Evolutionary conservation across 2,329 filamentous ascomycete genomes (phyloP).

Genomic region (Exophiala sp.): DNA sequence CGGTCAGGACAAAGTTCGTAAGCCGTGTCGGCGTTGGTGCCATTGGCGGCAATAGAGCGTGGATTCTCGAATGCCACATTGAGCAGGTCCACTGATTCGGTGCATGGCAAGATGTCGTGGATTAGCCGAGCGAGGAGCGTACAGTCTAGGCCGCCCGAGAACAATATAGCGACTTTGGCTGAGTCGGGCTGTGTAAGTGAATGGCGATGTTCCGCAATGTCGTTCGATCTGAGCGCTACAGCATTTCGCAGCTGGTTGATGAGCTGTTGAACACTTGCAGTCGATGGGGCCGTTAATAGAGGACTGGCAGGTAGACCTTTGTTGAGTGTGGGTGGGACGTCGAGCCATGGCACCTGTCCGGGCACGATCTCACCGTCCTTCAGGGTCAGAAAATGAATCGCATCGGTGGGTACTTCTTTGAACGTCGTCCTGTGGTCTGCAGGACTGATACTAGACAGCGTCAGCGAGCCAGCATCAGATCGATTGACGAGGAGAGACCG

Average conservation of each 20-base stretch:
- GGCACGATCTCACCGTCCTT: background rate
- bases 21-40: constrained; percentile 43
- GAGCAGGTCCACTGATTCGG: constrained; percentile 76
- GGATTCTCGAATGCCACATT: constrained; percentile 98
- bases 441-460: constrained; percentile 69
- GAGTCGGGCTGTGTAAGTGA: constrained; percentile 21
- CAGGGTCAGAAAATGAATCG: constrained; percentile 62
- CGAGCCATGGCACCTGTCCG: constrained; percentile 15
- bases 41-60: constrained; percentile 57
- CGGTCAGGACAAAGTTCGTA: constrained; percentile 90
- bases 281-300: constrained; percentile 8
- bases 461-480: constrained; percentile 45
- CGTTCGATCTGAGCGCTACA: constrained; percentile 19
- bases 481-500: constrained; percentile 64
- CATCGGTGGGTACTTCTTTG: constrained; percentile 77
- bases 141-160: constrained; percentile 93
- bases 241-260: constrained; percentile 18
- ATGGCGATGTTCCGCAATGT: constrained; percentile 23
- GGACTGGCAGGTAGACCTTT: background rate
- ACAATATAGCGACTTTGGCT: constrained; percentile 68
- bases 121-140: constrained; percentile 77
- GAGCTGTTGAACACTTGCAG: constrained; percentile 10
- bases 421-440: constrained; percentile 48
- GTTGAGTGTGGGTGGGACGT: constrained; percentile 6
- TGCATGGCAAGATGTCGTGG: constrained; percentile 68